Evolutionary conservation across 148 eudicot genomes (phyloP).

Genomic region (Arbutus unedo): DNA sequence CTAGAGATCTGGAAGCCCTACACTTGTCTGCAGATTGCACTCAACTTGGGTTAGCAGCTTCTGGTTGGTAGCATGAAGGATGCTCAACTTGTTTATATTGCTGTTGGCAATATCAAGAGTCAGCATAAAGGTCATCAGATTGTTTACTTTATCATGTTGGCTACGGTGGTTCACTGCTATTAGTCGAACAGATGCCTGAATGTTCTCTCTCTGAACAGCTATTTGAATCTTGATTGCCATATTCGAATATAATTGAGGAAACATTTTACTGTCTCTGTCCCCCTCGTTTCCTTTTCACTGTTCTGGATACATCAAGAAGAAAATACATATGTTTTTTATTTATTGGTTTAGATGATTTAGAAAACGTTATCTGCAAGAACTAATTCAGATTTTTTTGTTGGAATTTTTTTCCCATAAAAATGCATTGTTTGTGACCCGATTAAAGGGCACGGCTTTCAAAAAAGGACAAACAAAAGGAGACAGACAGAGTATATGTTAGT

Average conservation of each 20-base stretch:
- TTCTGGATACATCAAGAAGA: neutral
- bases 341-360: neutral
- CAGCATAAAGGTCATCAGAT: neutral
- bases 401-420: neutral
- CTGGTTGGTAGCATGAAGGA: neutral
- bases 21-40: neutral
- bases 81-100: neutral
- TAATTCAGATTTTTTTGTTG: neutral
- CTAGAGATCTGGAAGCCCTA: neutral
- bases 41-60: neutral
- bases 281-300: neutral
- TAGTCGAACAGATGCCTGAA: neutral
- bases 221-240: neutral
- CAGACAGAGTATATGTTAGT: neutral
- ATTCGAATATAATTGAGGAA: neutral
- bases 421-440: neutral
- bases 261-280: neutral
- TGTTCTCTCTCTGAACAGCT: neutral
- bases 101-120: neutral
- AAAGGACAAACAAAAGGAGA: neutral
- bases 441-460: neutral
- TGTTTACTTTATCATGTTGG: neutral
- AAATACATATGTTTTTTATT: too few species aligned
- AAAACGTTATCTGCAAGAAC: neutral
- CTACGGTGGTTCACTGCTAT: neutral